phyloP scores from a whole-genome alignment of 2,329 filamentous ascomycete genomes.

The Pestalotiopsis sp. region DNA sequence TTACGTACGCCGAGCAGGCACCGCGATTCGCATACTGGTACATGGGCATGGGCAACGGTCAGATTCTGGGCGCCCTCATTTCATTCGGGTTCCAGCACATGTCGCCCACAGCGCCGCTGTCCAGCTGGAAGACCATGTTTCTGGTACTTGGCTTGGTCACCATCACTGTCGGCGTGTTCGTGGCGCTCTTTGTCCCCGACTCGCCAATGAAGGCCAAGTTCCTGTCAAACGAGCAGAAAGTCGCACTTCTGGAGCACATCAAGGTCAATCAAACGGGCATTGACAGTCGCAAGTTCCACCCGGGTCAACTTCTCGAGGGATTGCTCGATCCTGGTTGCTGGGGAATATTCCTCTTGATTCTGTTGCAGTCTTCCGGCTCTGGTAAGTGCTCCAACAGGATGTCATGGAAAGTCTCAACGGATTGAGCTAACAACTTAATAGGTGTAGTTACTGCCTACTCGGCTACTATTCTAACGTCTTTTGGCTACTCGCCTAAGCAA shows the following conservation, averaged over 20 bases:
- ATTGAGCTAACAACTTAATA: neutral
- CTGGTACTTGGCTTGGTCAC: conserved; percentile 5
- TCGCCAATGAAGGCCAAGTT: conserved; percentile 8
- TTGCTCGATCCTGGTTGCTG: conserved; percentile 1
- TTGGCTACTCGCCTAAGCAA: conserved; percentile 10
- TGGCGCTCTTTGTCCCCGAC: conserved; percentile 4
- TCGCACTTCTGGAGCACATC: neutral
- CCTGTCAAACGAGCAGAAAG: neutral
- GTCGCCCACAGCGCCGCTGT: neutral
- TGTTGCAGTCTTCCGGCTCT: neutral
- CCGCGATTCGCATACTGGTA: neutral
- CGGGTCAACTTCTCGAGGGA: neutral
- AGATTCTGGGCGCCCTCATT: conserved; percentile 3
- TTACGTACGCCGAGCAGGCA: neutral
- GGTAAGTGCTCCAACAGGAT: neutral
- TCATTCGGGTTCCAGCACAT: conserved; percentile 8
- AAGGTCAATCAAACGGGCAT: conserved; percentile 9
- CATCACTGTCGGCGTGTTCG: neutral
- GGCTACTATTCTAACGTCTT: neutral
- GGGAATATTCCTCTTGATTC: neutral
- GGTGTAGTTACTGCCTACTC: conserved; percentile 9
- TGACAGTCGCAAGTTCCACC: neutral
- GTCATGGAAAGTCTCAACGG: neutral
- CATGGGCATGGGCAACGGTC: conserved; percentile 5
- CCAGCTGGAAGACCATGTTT: conserved; percentile 12